Conservation (phyloP, 176 grass and related monocot species). For the Lolium rigidum region DNA sequence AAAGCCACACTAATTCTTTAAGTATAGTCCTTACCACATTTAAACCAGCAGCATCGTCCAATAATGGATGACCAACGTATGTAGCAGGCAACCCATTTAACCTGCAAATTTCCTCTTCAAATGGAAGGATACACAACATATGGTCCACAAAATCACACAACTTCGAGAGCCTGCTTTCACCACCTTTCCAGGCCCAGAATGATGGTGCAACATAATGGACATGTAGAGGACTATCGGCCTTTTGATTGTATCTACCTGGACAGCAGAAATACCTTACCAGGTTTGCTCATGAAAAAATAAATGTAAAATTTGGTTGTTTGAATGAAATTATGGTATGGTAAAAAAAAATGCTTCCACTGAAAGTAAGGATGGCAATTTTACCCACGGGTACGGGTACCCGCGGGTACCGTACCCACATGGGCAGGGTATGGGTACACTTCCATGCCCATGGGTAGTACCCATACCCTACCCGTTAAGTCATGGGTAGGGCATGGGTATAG, state of each 20-base stretch:
- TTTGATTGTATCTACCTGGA: slow-evolving; percentile 57
- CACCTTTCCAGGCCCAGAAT: slow-evolving; percentile 98
- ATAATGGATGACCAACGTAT: slow-evolving; percentile 91
- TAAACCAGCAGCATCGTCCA: slow-evolving; percentile 72
- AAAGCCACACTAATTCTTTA: not conserved
- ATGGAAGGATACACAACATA: slow-evolving; percentile 94
- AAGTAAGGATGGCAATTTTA: too few relatives aligned
- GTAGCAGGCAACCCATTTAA: slow-evolving; percentile 80
- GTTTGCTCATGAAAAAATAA: slow-evolving; percentile 16
- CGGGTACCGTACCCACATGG: too few relatives aligned
- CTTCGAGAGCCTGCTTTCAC: slow-evolving; percentile 77
- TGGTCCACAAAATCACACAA: slow-evolving; percentile 79
- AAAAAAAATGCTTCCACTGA: slow-evolving; percentile 22
- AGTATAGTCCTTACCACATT: slow-evolving; percentile 44
- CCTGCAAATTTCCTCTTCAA: slow-evolving; percentile 88
- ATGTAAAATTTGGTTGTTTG: slow-evolving; percentile 20
- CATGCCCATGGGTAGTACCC: too few relatives aligned
- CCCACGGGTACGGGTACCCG: too few relatives aligned
- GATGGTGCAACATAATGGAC: slow-evolving; percentile 95
- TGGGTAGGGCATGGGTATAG: too few relatives aligned
- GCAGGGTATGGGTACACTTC: too few relatives aligned
- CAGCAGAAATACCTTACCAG: slow-evolving; percentile 43
- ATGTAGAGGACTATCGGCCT: slow-evolving; percentile 56
- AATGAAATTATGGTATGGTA: not conserved
- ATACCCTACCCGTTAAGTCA: too few relatives aligned